Percentiles rank a stretch among this genome's conserved stretches.
Evolutionary conservation across 495 filamentous ascomycete species (phyloP).

Genomic region (Hyphodiscus hymeniophilus): DNA sequence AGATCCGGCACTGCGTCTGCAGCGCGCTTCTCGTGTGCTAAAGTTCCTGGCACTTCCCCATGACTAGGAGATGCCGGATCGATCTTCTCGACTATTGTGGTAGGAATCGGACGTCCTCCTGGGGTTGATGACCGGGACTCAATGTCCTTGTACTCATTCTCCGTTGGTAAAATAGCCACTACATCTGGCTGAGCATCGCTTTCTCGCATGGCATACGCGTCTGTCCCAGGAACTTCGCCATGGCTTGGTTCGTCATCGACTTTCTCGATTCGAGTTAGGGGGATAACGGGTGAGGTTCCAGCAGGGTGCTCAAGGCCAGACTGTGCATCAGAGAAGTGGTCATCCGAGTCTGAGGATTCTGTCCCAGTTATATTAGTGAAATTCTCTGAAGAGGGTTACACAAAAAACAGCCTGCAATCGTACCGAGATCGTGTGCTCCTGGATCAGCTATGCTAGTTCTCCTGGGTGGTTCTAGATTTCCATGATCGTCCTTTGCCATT

Average conservation of each 20-base stretch:
- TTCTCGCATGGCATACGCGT: slow-evolving; percentile 63
- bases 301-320: slow-evolving; percentile 43
- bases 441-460: slow-evolving; percentile 62
- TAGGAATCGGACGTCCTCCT: slow-evolving; percentile 60
- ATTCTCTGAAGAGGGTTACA: not conserved
- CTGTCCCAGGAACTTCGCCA: slow-evolving; percentile 85
- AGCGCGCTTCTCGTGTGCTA: slow-evolving; percentile 14
- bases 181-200: slow-evolving; percentile 79
- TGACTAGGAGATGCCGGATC: slow-evolving; percentile 43
- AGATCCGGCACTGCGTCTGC: slow-evolving; percentile 22
- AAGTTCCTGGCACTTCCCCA: slow-evolving; percentile 18
- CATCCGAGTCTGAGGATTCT: slow-evolving; percentile 67
- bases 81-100: slow-evolving; percentile 75
- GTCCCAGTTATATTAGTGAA: slow-evolving; percentile 4
- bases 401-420: not conserved
- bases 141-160: not conserved
- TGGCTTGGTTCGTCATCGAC: slow-evolving; percentile 61
- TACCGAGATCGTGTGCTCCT: slow-evolving; percentile 78
- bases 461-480: slow-evolving; percentile 56
- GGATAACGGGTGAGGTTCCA: slow-evolving; percentile 51
- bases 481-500: slow-evolving; percentile 29
- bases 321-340: slow-evolving; percentile 87
- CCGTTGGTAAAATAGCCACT: slow-evolving; percentile 30
- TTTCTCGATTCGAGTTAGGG: slow-evolving; percentile 76
- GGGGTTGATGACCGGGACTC: slow-evolving; percentile 28